Percentiles rank a stretch among this genome's conserved stretches.
Conservation (phyloP, 2,329 filamentous ascomycete species). For the Westerdykella aurantiaca region DNA sequence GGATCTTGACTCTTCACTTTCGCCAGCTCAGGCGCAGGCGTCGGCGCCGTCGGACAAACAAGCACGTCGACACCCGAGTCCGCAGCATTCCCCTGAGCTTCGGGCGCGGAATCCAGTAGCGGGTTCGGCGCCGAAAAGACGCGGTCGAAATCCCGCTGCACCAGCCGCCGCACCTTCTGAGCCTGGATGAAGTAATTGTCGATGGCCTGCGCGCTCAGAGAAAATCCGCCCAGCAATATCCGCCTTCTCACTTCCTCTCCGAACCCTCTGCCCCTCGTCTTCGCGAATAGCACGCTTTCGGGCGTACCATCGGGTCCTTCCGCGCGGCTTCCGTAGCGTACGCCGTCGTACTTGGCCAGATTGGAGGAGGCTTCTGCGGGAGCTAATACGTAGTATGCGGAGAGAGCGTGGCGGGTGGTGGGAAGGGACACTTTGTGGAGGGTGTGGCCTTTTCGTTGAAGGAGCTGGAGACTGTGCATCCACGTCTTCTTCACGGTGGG, state of each 20-base stretch:
- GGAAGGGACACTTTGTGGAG: slow-evolving; percentile 76
- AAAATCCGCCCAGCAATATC: slow-evolving; percentile 85
- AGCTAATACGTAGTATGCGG: slow-evolving; percentile 92
- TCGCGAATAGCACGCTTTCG: slow-evolving; percentile 57
- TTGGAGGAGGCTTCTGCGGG: slow-evolving; percentile 95
- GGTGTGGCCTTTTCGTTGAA: slow-evolving; percentile 61
- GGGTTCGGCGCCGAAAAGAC: slow-evolving; percentile 68
- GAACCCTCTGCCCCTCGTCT: slow-evolving; percentile 67
- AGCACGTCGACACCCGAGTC: slow-evolving; percentile 71
- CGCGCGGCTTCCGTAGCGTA: slow-evolving; percentile 72
- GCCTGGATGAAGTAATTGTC: slow-evolving; percentile 97
- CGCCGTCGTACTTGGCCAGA: slow-evolving; percentile 90
- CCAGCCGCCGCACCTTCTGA: slow-evolving; percentile 76
- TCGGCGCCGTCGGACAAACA: slow-evolving; percentile 80
- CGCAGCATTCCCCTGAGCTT: slow-evolving; percentile 43
- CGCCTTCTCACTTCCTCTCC: slow-evolving; percentile 80
- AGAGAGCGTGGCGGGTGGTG: slow-evolving; percentile 75
- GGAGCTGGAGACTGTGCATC: slow-evolving; percentile 53
- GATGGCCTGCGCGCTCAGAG: slow-evolving; percentile 80
- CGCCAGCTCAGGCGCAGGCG: slow-evolving; percentile 60
- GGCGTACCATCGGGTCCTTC: slow-evolving; percentile 51
- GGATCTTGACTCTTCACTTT: slow-evolving; percentile 51
- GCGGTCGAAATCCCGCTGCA: slow-evolving; percentile 79
- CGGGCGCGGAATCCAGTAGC: slow-evolving; percentile 48
- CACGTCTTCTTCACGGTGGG: slow-evolving; percentile 65